Evolutionary conservation across 805 yeast species (phyloP), one percentile per base, ranked within the genome.

Genomic region (Diddensiella caesifluorescens): DNA sequence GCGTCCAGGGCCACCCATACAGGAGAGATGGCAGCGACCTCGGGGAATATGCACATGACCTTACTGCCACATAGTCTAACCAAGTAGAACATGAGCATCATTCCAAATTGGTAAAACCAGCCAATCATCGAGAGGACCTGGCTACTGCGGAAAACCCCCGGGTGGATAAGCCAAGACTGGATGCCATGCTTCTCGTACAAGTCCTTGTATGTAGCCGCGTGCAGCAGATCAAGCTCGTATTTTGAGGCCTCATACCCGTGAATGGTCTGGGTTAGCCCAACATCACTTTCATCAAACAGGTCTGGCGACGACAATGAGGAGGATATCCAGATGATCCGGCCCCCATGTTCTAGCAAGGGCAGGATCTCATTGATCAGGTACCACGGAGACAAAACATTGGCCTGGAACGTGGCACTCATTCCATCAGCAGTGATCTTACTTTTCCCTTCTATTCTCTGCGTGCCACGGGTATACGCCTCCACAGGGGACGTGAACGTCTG

Each of bases 351-450:
- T n/a, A 89, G 63, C 27, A 77, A 62, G 2, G 76, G 76, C 29
- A 69, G 60, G 16, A 90, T 63, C 48, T 75, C 79, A 51, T 83
- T 84, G 41, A 89, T 70, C 40, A 92, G 65, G 61, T 80, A 92
- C 65, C 84, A 89, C 2, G 97, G 97, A 0, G 95, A 95, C 64
- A 92, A 86, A n/a, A 90, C 95, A 58, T 92, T 92, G 4, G 92
- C 94, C 63, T 92, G 95, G 67, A 90, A 92, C 3, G 88, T 87
- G 22, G 83, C 65, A 1, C 97, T 97, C 69, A 90, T 53, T 0
- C 77, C 88, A 62, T 92, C 98, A 10, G 16, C 39, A 1, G 95
- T 77, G 55, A 74, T 77, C 20, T 80, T 79, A 3, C 97, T 96
- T 13, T 76, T 71, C 44, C 74, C 70, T 68, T 92, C 97, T 28